Conservation (phyloP, 2,329 filamentous ascomycete genomes). For the Fusarium palustre region DNA sequence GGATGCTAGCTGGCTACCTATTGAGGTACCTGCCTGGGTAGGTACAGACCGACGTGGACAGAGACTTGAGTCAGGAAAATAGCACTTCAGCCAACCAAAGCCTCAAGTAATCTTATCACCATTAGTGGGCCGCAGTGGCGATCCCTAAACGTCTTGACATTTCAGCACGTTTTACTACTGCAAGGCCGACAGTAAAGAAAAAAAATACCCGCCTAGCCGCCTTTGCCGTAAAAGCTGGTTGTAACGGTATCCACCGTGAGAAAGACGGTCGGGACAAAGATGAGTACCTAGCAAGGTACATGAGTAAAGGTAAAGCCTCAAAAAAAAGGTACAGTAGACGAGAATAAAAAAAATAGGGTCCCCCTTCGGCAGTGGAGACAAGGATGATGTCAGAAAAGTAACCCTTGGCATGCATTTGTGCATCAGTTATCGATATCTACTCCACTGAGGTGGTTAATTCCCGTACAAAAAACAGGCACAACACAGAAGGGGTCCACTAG, state of each 20-base stretch:
- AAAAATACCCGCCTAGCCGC: constrained; percentile 14
- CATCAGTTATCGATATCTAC: constrained; percentile 14
- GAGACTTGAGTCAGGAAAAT: constrained; percentile 35
- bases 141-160: constrained; percentile 20
- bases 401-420: constrained; percentile 20
- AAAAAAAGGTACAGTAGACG: neutral
- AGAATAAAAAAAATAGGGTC: constrained; percentile 14
- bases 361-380: constrained; percentile 29
- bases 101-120: constrained; percentile 33
- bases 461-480: constrained; percentile 33
- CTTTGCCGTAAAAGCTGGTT: constrained; percentile 34
- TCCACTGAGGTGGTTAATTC: constrained; percentile 24
- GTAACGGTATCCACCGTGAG: constrained; percentile 36
- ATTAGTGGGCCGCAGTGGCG: constrained; percentile 35
- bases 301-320: neutral
- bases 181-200: neutral
- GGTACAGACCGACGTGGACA: constrained; percentile 32
- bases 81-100: constrained; percentile 25
- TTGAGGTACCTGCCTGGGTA: too few species aligned
- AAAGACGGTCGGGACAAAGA: constrained; percentile 22
- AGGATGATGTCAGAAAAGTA: constrained; percentile 39
- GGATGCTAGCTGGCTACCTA: too few species aligned
- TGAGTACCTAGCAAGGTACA: neutral
- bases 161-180: constrained; percentile 7
- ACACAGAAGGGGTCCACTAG: constrained; percentile 15